Evolutionary conservation across 2,329 filamentous ascomycete genomes (phyloP).

Genomic region (Colletotrichum orchidophilum): DNA sequence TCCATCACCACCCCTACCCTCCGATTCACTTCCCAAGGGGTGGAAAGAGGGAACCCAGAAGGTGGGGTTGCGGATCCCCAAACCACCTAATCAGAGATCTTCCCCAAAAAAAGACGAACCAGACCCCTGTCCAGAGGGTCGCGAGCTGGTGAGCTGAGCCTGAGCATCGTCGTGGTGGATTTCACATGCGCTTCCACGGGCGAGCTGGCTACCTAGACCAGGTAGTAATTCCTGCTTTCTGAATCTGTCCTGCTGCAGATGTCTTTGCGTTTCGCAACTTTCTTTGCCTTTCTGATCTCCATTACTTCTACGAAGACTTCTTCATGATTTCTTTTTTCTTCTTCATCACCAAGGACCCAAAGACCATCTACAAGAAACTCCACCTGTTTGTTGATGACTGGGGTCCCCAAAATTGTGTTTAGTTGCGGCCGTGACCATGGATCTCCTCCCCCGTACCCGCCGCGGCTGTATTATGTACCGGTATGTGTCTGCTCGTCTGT

Average conservation of each 20-base stretch:
- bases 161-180: not conserved
- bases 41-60: slow-evolving; percentile 7
- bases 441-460: slow-evolving; percentile 13
- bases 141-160: not conserved
- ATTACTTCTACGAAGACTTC: not conserved
- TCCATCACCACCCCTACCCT: not conserved
- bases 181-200: slow-evolving; percentile 16
- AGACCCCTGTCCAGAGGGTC: not conserved
- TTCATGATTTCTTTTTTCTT: not conserved
- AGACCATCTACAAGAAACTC: not conserved
- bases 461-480: not conserved
- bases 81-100: slow-evolving; percentile 22
- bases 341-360: not conserved
- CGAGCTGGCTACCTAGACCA: not conserved
- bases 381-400: not conserved
- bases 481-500: slow-evolving; percentile 3
- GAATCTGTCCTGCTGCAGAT: slow-evolving; percentile 6
- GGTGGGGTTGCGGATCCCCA: slow-evolving; percentile 10
- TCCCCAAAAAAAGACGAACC: not conserved
- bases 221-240: not conserved
- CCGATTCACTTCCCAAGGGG: not conserved
- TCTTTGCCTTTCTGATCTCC: not conserved
- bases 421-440: slow-evolving; percentile 18
- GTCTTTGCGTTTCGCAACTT: not conserved
- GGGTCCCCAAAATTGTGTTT: slow-evolving; percentile 5